Percentiles rank a stretch among this genome's conserved stretches.
Conservation (phyloP, 2,329 filamentous ascomycete genomes). For the Phialophora macrospora region DNA sequence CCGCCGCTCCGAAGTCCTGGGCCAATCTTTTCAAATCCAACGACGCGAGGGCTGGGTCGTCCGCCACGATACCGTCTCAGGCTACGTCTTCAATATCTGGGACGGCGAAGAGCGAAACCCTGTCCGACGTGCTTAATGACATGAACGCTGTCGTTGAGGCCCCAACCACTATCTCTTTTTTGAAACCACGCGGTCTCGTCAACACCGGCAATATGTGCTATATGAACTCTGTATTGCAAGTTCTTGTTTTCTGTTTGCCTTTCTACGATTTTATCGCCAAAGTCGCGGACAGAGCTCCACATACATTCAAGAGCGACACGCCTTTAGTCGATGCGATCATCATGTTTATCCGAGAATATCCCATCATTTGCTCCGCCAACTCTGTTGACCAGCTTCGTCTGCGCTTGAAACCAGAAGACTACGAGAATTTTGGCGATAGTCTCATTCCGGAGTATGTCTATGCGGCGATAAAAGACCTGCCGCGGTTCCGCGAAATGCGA, state of each 20-base stretch:
- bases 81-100: constrained; percentile 45
- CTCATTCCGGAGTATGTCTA: constrained; percentile 96
- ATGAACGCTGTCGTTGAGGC: constrained; percentile 68
- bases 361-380: constrained; percentile 77
- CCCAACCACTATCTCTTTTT: constrained; percentile 70
- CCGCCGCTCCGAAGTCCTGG: constrained; percentile 65
- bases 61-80: constrained; percentile 38
- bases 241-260: constrained; percentile 88
- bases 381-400: constrained; percentile 74
- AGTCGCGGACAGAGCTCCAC: constrained; percentile 77
- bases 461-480: constrained; percentile 82
- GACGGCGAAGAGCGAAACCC: constrained; percentile 58
- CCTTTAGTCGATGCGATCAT: constrained; percentile 95
- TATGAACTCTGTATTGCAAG: constrained; percentile 99
- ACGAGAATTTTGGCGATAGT: constrained; percentile 87
- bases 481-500: constrained; percentile 89
- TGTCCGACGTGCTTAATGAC: constrained; percentile 76
- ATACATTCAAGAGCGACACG: constrained; percentile 95
- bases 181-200: constrained; percentile 90
- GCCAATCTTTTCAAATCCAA: constrained; percentile 68
- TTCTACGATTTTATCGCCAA: constrained; percentile 95
- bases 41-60: constrained; percentile 44
- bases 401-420: constrained; percentile 76
- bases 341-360: constrained; percentile 93
- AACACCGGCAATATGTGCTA: constrained; percentile 99